Evolutionary conservation across 192 early-diverging fungal species (phyloP).

Genomic region (Backusella morwellensis): DNA sequence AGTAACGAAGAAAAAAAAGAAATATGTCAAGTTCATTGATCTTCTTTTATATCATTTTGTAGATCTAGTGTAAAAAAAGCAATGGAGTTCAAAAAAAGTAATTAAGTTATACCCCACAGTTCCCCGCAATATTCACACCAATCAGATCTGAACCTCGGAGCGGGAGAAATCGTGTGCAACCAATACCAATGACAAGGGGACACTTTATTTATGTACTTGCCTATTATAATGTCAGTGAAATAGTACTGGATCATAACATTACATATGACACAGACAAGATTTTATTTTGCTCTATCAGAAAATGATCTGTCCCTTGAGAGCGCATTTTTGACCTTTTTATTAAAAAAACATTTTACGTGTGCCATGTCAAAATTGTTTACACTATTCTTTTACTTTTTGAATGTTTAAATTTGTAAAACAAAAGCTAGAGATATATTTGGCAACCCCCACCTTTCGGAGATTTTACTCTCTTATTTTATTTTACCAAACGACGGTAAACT

Average conservation of each 20-base stretch:
- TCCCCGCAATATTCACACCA: slow-evolving; percentile 9
- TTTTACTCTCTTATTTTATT: background rate
- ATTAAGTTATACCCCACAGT: background rate
- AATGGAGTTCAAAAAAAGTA: background rate
- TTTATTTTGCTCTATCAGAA: background rate
- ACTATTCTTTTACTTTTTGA: background rate
- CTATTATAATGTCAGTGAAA: background rate
- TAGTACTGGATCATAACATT: background rate
- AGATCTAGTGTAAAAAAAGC: background rate
- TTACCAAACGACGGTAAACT: background rate
- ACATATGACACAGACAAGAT: background rate
- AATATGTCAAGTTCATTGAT: background rate
- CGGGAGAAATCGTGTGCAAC: background rate
- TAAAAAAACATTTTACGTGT: background rate
- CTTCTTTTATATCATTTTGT: background rate
- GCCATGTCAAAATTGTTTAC: background rate
- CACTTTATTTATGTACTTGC: background rate
- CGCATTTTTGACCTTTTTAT: background rate
- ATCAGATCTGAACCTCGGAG: background rate
- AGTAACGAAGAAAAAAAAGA: background rate
- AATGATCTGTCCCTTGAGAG: background rate
- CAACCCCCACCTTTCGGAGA: background rate
- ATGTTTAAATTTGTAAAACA: background rate
- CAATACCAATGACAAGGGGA: background rate
- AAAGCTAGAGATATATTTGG: background rate